Conservation (phyloP, 331 rosid species). For the Ulmus americana region DNA sequence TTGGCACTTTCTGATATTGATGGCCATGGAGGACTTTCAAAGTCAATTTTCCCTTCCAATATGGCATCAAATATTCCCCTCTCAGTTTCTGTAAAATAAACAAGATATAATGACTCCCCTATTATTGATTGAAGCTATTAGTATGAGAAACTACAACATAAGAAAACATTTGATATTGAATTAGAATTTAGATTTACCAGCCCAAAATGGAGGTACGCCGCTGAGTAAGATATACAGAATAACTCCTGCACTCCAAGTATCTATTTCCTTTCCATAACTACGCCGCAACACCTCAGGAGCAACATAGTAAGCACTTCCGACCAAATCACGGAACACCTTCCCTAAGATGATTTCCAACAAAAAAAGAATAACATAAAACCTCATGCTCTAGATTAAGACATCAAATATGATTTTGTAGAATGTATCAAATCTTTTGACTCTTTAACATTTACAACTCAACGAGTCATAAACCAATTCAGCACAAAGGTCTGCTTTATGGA, state of each 20-base stretch:
- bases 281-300: slow-evolving; percentile 87
- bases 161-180: slow-evolving; percentile 10
- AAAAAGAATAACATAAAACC: slow-evolving; percentile 3
- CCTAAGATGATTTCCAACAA: slow-evolving; percentile 44
- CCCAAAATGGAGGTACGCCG: slow-evolving; percentile 98
- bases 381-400: slow-evolving; percentile 7
- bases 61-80: slow-evolving; percentile 75
- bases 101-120: slow-evolving; percentile 10
- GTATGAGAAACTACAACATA: slow-evolving; percentile 13
- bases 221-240: slow-evolving; percentile 80
- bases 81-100: slow-evolving; percentile 60
- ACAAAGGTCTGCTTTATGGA: too few species aligned
- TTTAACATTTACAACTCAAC: too few species aligned
- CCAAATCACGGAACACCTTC: slow-evolving; percentile 74
- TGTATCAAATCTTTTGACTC: not conserved
- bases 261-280: slow-evolving; percentile 78
- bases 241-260: slow-evolving; percentile 93
- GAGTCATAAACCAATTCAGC: too few species aligned
- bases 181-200: slow-evolving; percentile 41
- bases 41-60: slow-evolving; percentile 73
- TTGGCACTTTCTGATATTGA: slow-evolving; percentile 75
- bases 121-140: not conserved
- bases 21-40: slow-evolving; percentile 85
- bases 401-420: not conserved
- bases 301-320: slow-evolving; percentile 92